Conservation (phyloP, 2,329 filamentous ascomycete genomes). For the Verticillium zaregamsianum region DNA sequence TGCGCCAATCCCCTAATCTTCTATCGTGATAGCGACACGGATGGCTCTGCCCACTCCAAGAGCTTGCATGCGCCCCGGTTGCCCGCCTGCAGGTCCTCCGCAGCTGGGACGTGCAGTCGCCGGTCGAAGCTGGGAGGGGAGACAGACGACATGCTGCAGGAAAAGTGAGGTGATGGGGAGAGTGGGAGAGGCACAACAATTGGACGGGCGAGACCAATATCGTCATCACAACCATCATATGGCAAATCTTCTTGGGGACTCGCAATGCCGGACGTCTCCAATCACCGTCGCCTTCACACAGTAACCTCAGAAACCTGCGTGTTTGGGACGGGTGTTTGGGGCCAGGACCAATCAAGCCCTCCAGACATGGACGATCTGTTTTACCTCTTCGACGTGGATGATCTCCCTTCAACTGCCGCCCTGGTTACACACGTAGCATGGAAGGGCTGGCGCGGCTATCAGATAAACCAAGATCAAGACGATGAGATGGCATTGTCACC, state of each 20-base stretch:
- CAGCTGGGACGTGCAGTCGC: background rate
- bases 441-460: background rate
- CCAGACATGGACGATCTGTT: background rate
- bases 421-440: background rate
- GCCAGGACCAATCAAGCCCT: background rate
- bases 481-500: background rate
- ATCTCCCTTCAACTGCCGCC: background rate
- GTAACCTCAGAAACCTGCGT: background rate
- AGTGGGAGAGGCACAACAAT: background rate
- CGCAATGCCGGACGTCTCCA: background rate
- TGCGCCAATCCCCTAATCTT: background rate
- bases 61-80: background rate
- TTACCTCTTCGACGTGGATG: background rate
- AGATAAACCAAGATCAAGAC: background rate
- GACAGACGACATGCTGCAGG: background rate
- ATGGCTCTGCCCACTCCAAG: background rate
- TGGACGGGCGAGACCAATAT: background rate
- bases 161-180: background rate
- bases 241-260: too few relatives aligned
- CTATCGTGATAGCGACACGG: background rate
- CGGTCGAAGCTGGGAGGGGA: background rate
- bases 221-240: background rate
- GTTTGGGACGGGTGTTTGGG: background rate
- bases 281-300: background rate
- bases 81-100: background rate